phyloP scores from a whole-genome alignment of 1,284 basidiomycete species.

The Malassezia japonica region DNA sequence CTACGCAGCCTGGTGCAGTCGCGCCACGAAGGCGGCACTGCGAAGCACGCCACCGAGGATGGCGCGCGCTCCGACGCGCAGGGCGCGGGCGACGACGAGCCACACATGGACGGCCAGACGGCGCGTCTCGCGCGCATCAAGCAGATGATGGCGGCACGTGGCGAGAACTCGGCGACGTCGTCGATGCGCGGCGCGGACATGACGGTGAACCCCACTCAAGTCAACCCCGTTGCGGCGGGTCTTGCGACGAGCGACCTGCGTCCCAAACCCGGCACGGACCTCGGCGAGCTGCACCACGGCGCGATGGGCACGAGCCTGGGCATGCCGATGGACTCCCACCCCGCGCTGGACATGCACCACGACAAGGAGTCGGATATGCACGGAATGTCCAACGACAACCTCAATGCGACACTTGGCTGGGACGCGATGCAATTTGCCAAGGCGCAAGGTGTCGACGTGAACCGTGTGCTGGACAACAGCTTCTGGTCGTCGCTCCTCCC shows the following conservation, averaged over 20 bases:
- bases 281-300: conserved; percentile 4
- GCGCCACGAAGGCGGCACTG: conserved; percentile 20
- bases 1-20: conserved; percentile 36
- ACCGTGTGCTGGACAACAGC: conserved; percentile 17
- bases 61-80: neutral
- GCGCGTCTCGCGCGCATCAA: neutral
- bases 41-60: neutral
- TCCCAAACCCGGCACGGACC: neutral
- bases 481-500: conserved; percentile 18
- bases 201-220: conserved; percentile 17
- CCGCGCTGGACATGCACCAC: neutral
- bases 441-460: conserved; percentile 18
- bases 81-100: neutral
- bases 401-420: conserved; percentile 8
- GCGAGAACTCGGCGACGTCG: neutral
- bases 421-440: conserved; percentile 19
- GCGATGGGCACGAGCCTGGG: neutral
- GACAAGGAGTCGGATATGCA: neutral
- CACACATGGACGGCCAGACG: neutral
- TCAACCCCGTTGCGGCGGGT: conserved; percentile 12
- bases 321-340: neutral
- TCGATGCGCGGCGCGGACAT: neutral
- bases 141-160: neutral
- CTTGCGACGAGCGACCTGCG: conserved; percentile 7
- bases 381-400: neutral